Base-by-base conservation (phyloP, 768 basidiomycete species). In the Pleurotus cornucopiae region DNA sequence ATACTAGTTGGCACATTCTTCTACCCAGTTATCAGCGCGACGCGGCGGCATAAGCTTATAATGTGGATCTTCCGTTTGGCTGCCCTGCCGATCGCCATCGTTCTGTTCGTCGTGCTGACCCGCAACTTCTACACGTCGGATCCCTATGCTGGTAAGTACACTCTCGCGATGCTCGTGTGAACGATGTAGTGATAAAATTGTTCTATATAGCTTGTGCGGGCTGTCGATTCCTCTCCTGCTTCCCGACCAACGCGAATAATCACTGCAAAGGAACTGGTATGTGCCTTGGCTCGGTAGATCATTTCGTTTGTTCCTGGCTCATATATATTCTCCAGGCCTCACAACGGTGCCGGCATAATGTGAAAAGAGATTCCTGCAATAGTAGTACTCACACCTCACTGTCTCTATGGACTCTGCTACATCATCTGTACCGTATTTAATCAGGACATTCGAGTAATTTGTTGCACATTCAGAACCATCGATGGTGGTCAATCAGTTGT, bases 61-160 rank as follows among this genome's bases (percentile, higher is more conserved):
- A 83, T 88, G 67, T 92, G 89, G 85, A 72, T 62, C 39, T 82
- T 89, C 66, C 84, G 95, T 57, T 62, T 90, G 26, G 69, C 81
- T 26, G 91, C 92, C 1, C 76, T 93, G 43, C 88, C 91, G 2
- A 59, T 96, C 30, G 82, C 87, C 2, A 66, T 96, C 25, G 71
- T 96, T 23, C 77, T 96, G 18, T 98, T 86, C 61, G 87, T 95
- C 37, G 77, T 95, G 12, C 77, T 98, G 46, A 79, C 79, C 37
- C 76, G 85, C 58, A 98, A 98, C 69, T 98, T 98, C 67, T 97
- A 95, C 67, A 93, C 84, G 1, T 83, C 82, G 44, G 80, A 97
- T 68, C 91, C 94, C 26, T 89, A 89, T 65, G 86, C 86, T 11
- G 91, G 92, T 84, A 73, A 58, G 81, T 71, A 49, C 54, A 53